Evolutionary conservation across 1,284 basidiomycete species (phyloP).

Genomic region (Anthracocystis panici-leucophaei): DNA sequence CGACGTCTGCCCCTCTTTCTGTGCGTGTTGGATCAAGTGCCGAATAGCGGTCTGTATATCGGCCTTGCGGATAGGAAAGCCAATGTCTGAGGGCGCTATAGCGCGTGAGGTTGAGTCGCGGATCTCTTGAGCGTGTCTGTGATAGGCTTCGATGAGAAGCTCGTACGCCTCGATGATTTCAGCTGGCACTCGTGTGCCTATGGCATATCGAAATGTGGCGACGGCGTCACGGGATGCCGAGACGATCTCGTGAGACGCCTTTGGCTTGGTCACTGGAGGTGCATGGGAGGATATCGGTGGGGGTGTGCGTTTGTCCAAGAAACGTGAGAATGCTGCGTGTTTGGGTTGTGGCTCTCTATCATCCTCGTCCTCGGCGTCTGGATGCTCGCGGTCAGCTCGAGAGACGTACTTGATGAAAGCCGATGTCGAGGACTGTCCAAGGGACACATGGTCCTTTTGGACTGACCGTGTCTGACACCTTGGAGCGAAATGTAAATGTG

Average conservation of each 20-base stretch:
- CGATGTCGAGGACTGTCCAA: background rate
- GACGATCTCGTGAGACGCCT: slow-evolving; percentile 22
- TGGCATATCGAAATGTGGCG: slow-evolving; percentile 20
- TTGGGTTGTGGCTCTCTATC: background rate
- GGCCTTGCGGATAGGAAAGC: slow-evolving; percentile 37
- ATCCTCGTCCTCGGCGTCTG: slow-evolving; percentile 4
- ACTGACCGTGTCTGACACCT: background rate
- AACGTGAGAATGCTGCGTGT: slow-evolving; percentile 21
- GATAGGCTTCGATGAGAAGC: slow-evolving; percentile 14
- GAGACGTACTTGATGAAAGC: background rate
- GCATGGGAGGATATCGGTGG: background rate
- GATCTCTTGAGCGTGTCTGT: slow-evolving; percentile 14
- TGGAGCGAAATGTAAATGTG: slow-evolving; percentile 12
- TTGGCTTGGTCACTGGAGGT: background rate
- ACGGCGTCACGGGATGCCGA: slow-evolving; percentile 17
- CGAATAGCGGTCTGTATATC: slow-evolving; percentile 38
- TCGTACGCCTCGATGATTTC: slow-evolving; percentile 21
- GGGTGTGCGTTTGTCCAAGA: slow-evolving; percentile 27
- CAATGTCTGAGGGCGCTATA: background rate
- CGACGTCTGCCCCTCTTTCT: slow-evolving; percentile 7
- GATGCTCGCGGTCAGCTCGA: background rate
- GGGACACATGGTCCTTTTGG: background rate
- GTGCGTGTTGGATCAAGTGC: slow-evolving; percentile 15
- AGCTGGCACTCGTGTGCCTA: slow-evolving; percentile 1
- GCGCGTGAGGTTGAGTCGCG: slow-evolving; percentile 2